A percentile compares a stretch with the other conserved stretches of the same genome.
These are phyloP conservation scores for Podospora bellae-mahoneyi DNA, from an alignment of 495 filamentous ascomycete species.

Conservation along the genomic window DNA sequence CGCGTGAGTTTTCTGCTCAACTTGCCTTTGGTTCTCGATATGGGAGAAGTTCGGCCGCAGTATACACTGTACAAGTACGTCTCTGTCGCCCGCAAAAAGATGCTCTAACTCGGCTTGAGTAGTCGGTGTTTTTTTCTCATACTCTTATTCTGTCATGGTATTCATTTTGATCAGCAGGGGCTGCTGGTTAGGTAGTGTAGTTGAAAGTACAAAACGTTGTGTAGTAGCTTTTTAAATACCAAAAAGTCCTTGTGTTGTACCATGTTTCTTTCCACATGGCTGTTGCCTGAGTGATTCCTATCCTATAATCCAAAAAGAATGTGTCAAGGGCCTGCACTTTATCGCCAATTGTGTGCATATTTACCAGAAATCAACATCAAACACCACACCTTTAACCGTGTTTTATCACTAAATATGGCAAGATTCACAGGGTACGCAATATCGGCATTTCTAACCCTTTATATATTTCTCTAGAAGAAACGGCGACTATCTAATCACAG, in stretches of 20 bases:
- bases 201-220: neutral
- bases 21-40: too few species aligned
- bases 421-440: neutral
- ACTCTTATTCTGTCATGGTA: neutral
- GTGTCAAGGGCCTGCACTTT: too few species aligned
- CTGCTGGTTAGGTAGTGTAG: neutral
- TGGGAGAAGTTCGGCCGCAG: too few species aligned
- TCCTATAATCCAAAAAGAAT: too few species aligned
- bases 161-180: neutral
- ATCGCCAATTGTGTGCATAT: too few species aligned
- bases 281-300: neutral
- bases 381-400: too few species aligned
- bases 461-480: neutral
- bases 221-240: neutral
- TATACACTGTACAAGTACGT: conserved; percentile 3
- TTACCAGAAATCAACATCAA: too few species aligned
- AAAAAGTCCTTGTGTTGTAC: neutral
- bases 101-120: conserved; percentile 8
- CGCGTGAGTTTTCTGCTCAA: too few species aligned
- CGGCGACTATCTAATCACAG: neutral
- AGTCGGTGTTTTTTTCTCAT: neutral
- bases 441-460: neutral
- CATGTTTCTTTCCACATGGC: neutral
- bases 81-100: neutral
- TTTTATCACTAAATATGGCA: too few species aligned